Evolutionary conservation across 2,329 filamentous ascomycete genomes (phyloP).

Genomic region (Pseudogymnoascus sp.): DNA sequence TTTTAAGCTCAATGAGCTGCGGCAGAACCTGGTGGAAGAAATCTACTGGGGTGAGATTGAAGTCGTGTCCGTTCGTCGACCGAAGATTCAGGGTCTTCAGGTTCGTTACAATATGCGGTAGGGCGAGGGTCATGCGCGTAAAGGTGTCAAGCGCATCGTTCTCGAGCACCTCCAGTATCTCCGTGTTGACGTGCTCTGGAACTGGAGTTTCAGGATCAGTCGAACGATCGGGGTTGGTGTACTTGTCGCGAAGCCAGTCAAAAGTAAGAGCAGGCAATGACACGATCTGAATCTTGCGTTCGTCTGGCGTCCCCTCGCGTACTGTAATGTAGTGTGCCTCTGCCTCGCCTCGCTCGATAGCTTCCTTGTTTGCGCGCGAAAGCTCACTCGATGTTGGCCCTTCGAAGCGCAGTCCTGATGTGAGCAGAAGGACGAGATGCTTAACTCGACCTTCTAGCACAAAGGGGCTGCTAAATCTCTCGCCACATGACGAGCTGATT

Average conservation of each 20-base stretch:
- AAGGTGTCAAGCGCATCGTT: background rate
- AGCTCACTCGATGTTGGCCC: background rate
- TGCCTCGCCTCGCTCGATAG: background rate
- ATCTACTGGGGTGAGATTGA: background rate
- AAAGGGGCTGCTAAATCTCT: background rate
- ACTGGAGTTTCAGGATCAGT: background rate
- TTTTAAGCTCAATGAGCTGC: background rate
- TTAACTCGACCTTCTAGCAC: background rate
- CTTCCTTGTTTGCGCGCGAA: background rate
- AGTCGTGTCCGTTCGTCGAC: background rate
- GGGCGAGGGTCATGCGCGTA: background rate
- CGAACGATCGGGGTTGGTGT: background rate
- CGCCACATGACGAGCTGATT: background rate
- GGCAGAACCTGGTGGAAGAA: background rate
- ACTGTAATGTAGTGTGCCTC: background rate
- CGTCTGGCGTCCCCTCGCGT: background rate
- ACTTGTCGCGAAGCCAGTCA: background rate
- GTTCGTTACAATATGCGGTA: background rate
- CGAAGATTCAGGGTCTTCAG: background rate
- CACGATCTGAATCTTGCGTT: background rate
- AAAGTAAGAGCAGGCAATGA: background rate
- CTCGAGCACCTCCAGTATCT: background rate
- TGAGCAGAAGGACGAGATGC: background rate
- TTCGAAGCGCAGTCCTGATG: background rate
- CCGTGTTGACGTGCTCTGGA: background rate